A percentile compares a stretch with the other conserved stretches of the same genome.
These are phyloP conservation scores for Amanita thiersii DNA, from an alignment of 768 basidiomycete species.

Conservation along the genomic window DNA sequence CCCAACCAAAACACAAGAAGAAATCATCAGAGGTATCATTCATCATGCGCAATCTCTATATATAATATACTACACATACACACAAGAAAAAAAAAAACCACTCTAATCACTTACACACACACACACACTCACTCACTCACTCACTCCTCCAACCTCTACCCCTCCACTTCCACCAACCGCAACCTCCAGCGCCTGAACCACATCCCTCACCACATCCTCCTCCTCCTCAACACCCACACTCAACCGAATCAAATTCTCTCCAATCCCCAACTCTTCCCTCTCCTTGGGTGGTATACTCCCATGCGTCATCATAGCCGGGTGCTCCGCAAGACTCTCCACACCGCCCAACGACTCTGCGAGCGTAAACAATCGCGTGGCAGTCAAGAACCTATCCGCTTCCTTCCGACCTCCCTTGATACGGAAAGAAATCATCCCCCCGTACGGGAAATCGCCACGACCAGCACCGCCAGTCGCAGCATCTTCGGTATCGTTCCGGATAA, in stretches of 20 bases:
- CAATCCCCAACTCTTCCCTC: constrained; percentile 74
- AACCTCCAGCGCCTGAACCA: constrained; percentile 53
- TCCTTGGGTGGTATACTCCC: constrained; percentile 54
- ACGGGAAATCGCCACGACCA: constrained; percentile 61
- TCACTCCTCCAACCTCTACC: background rate
- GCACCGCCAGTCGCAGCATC: constrained; percentile 18
- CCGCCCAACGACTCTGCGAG: constrained; percentile 89
- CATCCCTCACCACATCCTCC: constrained; percentile 71
- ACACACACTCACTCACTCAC: too few species aligned
- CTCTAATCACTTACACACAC: too few species aligned
- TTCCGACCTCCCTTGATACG: constrained; percentile 48
- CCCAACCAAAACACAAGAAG: too few species aligned
- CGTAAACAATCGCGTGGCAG: constrained; percentile 56
- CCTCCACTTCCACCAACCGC: constrained; percentile 18
- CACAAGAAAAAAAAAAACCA: too few species aligned
- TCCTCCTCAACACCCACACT: constrained; percentile 86
- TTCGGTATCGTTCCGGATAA: constrained; percentile 14
- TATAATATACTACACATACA: too few species aligned
- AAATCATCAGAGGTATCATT: too few species aligned
- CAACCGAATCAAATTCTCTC: constrained; percentile 67
- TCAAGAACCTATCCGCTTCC: constrained; percentile 63
- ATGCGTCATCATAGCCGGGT: constrained; percentile 88
- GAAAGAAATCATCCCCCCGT: constrained; percentile 87
- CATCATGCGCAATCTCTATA: too few species aligned
- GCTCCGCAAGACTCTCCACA: constrained; percentile 85